These are phyloP conservation scores for Eutreptiella sp. DNA, from an alignment of 208 protist genomes.

Conservation along the genomic window DNA sequence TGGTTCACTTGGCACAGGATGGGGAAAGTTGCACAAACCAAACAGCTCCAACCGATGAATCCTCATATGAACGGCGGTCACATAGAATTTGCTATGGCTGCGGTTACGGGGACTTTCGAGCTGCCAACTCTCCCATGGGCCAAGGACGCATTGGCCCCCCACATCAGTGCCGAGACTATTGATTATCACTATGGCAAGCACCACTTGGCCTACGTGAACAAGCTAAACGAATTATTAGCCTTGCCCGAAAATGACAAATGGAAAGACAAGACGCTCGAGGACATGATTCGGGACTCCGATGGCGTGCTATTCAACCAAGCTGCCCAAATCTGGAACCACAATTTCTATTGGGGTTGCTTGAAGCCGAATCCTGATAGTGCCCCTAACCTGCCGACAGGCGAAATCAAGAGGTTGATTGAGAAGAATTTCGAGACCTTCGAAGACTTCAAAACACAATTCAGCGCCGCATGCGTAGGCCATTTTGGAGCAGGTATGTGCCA, in stretches of 20 bases:
- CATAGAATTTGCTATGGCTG: too few species aligned
- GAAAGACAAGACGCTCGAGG: constrained; percentile 34
- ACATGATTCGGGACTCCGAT: constrained; percentile 14
- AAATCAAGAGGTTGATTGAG: constrained; percentile 61
- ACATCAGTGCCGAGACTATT: constrained; percentile 47
- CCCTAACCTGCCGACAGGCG: constrained; percentile 51
- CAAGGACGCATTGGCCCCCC: constrained; percentile 55
- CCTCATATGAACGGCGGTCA: too few species aligned
- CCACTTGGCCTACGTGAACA: constrained; percentile 76
- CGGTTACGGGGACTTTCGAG: too few species aligned
- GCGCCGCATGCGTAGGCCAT: constrained; percentile 61
- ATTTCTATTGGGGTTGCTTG: constrained; percentile 83
- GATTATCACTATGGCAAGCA: constrained; percentile 84
- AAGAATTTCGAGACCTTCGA: constrained; percentile 67
- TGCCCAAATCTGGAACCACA: constrained; percentile 86
- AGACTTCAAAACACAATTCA: constrained; percentile 86
- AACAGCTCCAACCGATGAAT: too few species aligned
- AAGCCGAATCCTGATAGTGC: constrained; percentile 49
- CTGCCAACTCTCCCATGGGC: constrained; percentile 62
- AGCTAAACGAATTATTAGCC: constrained; percentile 74
- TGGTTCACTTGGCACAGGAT: too few species aligned
- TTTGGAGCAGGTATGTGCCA: too few species aligned
- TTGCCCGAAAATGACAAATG: constrained; percentile 38
- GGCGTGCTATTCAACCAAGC: constrained; percentile 81
- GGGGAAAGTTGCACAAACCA: too few species aligned